phyloP scores from a whole-genome alignment of 169 alveolate species.

The Perkinsus marinus region DNA sequence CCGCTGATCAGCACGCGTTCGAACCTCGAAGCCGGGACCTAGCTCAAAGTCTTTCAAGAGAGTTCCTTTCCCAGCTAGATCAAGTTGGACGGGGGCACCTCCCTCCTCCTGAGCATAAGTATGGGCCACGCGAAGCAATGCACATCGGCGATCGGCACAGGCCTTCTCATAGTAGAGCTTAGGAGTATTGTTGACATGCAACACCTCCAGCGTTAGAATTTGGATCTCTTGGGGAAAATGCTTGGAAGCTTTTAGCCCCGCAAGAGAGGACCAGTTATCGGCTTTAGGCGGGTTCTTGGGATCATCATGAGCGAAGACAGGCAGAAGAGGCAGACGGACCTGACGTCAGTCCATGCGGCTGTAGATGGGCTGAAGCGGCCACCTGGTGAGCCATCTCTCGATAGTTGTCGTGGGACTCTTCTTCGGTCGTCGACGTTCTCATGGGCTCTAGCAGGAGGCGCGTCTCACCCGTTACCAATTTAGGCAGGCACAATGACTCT shows the following conservation, averaged over 20 bases:
- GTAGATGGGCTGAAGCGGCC: neutral
- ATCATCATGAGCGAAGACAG: neutral
- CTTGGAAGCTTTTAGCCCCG: neutral
- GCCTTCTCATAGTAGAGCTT: neutral
- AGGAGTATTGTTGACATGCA: neutral
- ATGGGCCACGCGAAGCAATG: neutral
- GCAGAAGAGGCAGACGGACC: neutral
- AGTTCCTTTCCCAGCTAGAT: neutral
- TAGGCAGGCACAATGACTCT: neutral
- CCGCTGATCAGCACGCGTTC: neutral
- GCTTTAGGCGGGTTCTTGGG: neutral
- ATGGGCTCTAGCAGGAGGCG: neutral
- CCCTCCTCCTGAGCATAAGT: neutral
- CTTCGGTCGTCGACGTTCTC: neutral
- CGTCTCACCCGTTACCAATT: neutral
- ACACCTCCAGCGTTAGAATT: neutral
- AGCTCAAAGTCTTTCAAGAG: neutral
- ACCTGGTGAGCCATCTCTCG: neutral
- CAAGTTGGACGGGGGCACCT: neutral
- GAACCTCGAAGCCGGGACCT: neutral
- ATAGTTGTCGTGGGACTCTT: neutral
- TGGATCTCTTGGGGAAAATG: neutral
- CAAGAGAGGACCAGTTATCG: neutral
- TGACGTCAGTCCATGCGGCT: neutral
- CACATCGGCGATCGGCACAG: neutral